These are phyloP conservation scores for Aspergillus pseudoglaucus DNA, from an alignment of 2,329 filamentous ascomycete genomes.

Conservation along the genomic window DNA sequence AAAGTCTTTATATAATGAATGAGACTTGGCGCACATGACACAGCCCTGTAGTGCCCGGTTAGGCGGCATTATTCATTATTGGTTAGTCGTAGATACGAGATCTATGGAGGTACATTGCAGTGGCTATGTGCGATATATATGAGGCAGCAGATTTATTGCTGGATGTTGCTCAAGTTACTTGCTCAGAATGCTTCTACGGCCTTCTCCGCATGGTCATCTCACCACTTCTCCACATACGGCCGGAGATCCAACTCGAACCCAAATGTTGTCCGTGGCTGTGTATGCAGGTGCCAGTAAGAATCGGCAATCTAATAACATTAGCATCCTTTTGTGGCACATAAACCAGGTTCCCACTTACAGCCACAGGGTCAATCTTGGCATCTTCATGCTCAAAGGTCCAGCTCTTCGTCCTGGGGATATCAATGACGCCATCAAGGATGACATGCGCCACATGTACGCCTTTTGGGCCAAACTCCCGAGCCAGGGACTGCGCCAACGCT, in stretches of 20 bases:
- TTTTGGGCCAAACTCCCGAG: constrained; percentile 75
- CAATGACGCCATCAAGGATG: constrained; percentile 78
- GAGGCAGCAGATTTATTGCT: too few species aligned
- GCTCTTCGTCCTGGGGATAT: constrained; percentile 65
- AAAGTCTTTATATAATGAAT: too few species aligned
- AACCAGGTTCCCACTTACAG: constrained; percentile 46
- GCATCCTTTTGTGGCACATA: neutral
- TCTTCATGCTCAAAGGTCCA: constrained; percentile 52
- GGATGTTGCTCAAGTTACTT: too few species aligned
- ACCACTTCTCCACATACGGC: constrained; percentile 80
- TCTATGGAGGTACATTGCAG: too few species aligned
- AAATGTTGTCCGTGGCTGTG: constrained; percentile 70
- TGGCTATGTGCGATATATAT: too few species aligned
- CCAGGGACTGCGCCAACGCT: constrained; percentile 66
- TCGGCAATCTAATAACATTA: constrained; percentile 64
- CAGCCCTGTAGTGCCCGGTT: too few species aligned
- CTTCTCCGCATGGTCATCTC: constrained; percentile 13
- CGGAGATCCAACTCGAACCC: constrained; percentile 76
- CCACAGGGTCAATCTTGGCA: constrained; percentile 67
- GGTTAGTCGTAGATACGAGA: too few species aligned
- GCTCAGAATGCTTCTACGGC: too few species aligned
- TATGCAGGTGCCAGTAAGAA: constrained; percentile 76
- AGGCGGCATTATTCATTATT: too few species aligned
- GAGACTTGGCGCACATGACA: too few species aligned
- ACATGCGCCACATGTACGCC: constrained; percentile 79